phyloP scores from a whole-genome alignment of 1,139 yeast species.

The Kluyveromyces marxianus region DNA sequence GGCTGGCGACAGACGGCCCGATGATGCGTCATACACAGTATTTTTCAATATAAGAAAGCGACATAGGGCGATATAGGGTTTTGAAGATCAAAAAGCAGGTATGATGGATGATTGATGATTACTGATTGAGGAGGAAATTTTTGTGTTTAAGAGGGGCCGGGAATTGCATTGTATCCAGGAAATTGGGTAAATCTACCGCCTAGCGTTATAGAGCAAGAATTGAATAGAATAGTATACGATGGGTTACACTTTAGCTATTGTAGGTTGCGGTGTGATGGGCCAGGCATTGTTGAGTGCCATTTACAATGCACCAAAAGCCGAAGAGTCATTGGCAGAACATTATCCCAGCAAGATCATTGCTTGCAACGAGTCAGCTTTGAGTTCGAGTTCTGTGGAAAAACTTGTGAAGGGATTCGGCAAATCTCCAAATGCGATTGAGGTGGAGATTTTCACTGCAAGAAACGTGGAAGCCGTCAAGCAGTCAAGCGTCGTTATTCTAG shows the following conservation, averaged over 20 bases:
- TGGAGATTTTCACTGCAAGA: conserved; percentile 48
- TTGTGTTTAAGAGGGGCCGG: too few species aligned
- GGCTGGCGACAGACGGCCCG: too few species aligned
- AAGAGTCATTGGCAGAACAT: conserved; percentile 29
- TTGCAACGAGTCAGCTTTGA: conserved; percentile 55
- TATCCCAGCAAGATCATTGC: conserved; percentile 66
- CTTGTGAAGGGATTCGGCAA: conserved; percentile 37
- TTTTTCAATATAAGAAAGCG: too few species aligned
- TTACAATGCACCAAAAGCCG: conserved; percentile 36
- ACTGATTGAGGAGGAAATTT: too few species aligned
- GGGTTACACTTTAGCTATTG: conserved; percentile 56
- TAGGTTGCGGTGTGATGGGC: conserved; percentile 97
- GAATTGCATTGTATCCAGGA: too few species aligned
- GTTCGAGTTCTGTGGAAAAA: conserved; percentile 38
- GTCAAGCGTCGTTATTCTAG: conserved; percentile 69
- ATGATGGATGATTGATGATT: too few species aligned
- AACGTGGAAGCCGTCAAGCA: conserved; percentile 52
- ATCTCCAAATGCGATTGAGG: conserved; percentile 35
- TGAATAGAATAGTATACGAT: conserved; percentile 5
- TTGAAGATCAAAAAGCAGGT: too few species aligned
- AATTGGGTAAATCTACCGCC: too few species aligned
- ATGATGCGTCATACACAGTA: too few species aligned
- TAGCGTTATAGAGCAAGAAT: background rate
- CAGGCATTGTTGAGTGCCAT: conserved; percentile 89
- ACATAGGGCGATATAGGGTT: too few species aligned